Base-by-base conservation (phyloP, 2,329 filamentous ascomycete species). In the Pleoardoris graminearum region DNA sequence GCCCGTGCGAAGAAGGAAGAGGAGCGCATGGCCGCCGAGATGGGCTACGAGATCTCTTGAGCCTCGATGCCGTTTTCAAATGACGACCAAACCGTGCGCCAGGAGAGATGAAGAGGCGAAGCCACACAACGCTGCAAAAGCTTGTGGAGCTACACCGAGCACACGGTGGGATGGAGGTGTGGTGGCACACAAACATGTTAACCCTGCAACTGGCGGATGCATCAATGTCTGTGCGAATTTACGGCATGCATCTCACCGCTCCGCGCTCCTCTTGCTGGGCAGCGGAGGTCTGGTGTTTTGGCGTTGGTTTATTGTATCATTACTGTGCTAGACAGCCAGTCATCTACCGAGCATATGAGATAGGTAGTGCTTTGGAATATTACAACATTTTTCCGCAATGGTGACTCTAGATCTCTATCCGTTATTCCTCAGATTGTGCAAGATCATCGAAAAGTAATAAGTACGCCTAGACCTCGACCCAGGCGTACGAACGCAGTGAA, bases 1-100 rank as follows among this genome's bases (percentile, higher is more conserved):
- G 70, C 93, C 25, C 81, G 86, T 44, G 80, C 85, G 58, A 81
- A 80, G 78, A 92, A 88, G 73, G 93, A 97, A 74, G 87, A 91
- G 62, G 90, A 96, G 62, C 72, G 84, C 23, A 63, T 86, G 63
- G 68, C 66, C 2, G 62, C 60, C 7, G 48, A 58, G 33, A 25
- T 56, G 37, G 65, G 58, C 8, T 53, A 59, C 23, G 57, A 55
- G 3, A 55, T 58, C 27, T 60, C 65, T 62, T 59, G 59, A 66
- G 16, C 21, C 11, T 32, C 30, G n/a, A n/a, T 7, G 6, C 12
- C 7, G 2, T 29, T 12, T 32, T 16, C 14, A 14, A n/a, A 23
- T 25, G 17, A 17, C 25, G 22, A n/a, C 37, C 30, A 35, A 36
- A n/a, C 12, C 22, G 29, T 30, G 35, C 25, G 12, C 16, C 43